Base-by-base conservation (phyloP, 2,329 filamentous ascomycete genomes). In the Sporothrix phasma region DNA sequence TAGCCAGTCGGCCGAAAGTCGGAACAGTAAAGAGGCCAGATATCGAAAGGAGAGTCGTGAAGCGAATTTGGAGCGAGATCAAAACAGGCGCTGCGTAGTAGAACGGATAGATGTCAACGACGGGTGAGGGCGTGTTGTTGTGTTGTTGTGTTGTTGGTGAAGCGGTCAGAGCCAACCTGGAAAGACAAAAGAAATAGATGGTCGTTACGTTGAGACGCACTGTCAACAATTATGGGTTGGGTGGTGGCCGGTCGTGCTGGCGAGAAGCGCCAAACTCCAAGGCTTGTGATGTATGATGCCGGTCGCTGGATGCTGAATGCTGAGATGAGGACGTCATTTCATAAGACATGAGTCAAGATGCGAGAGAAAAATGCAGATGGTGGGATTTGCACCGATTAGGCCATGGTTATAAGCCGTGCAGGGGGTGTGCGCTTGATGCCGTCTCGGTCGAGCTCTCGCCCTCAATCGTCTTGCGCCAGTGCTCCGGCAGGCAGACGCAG, bases 381-480 rank as follows among this genome's bases (percentile, higher is more conserved):
- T 22, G 15, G 51, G 13, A 22, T 24, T 37, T 24, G 15, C 8
- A 47, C 19, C 54, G 22, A 66, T 41, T 61, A 51, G 43, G 29
- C 68, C 5, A 43, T 5, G 39, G 17, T 71, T 67, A 72, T 39
- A 67, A 66, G 54, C 70, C 69, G n/a, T 71, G 69, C 69, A 56
- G 37, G 15, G 72, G 73, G 39, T 73, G 71, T 17, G 70, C 74
- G 65, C 73, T 80, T 13, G 84, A 86, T 63, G 80, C 81, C 10
- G 82, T 81, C 71, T 88, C 86, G 3, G 85, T 87, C 31, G 86
- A 88, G 37, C 83, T 82, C 71, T 97, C 92, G 65, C 92, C 91
- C 68, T 97, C 93, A 70, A 97, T 96, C 1, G 93, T 97, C 77
- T 94, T 96, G 72, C 88, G 86, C 93, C 93, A 99, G 75, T 97